These are phyloP conservation scores for Fusarium albosuccineum DNA, from an alignment of 2,329 filamentous ascomycete genomes.

Conservation along the genomic window DNA sequence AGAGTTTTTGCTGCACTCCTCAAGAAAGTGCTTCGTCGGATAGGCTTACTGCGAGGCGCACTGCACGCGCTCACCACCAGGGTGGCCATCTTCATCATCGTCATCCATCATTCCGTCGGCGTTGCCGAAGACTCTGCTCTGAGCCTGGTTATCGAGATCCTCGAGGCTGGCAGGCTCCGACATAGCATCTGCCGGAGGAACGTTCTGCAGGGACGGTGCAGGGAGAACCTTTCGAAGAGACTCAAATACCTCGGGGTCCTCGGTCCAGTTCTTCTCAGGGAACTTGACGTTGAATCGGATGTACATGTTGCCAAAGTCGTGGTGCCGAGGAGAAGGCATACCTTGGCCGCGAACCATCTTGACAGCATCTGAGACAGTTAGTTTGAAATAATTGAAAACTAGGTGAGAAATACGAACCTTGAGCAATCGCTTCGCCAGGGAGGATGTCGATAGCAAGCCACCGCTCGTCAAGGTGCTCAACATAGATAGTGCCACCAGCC, in stretches of 20 bases:
- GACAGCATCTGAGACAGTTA: slow-evolving; percentile 74
- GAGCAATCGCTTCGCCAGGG: slow-evolving; percentile 93
- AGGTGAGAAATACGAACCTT: slow-evolving; percentile 71
- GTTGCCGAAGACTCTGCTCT: slow-evolving; percentile 76
- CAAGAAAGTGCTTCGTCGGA: slow-evolving; percentile 7
- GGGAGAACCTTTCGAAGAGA: slow-evolving; percentile 89
- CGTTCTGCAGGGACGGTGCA: slow-evolving; percentile 69
- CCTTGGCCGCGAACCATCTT: slow-evolving; percentile 97
- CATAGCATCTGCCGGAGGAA: slow-evolving; percentile 87
- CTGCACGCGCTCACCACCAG: slow-evolving; percentile 83
- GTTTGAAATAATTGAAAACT: slow-evolving; percentile 16
- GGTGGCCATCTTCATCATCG: slow-evolving; percentile 81
- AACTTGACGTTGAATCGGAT: slow-evolving; percentile 99
- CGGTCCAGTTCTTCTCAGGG: slow-evolving; percentile 81
- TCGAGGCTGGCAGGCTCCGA: slow-evolving; percentile 90
- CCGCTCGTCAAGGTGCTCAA: slow-evolving; percentile 97
- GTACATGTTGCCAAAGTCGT: slow-evolving; percentile 96
- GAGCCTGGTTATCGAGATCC: slow-evolving; percentile 78
- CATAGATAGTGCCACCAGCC: slow-evolving; percentile 88
- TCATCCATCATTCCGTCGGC: slow-evolving; percentile 73
- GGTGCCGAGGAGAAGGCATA: slow-evolving; percentile 96
- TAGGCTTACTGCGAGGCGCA: slow-evolving; percentile 84
- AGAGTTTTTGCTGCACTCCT: slow-evolving; percentile 32
- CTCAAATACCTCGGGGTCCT: slow-evolving; percentile 77
- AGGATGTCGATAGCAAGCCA: slow-evolving; percentile 95